Evolutionary conservation across 2,329 filamentous ascomycete genomes (phyloP).

Genomic region (Colletotrichum theobromicola): DNA sequence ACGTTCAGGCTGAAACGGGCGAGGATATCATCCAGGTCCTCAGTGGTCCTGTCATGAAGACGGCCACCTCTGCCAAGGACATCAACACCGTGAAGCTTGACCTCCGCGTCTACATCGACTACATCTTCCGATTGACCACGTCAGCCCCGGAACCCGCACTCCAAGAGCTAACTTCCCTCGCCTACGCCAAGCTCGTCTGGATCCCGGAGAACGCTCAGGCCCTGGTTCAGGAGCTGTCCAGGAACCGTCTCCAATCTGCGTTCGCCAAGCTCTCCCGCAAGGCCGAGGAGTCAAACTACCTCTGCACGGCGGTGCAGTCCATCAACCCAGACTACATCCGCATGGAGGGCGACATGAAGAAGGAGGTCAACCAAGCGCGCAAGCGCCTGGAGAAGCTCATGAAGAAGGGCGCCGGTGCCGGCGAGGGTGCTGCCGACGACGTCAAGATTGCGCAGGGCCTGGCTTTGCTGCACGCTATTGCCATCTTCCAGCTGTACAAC

Average conservation of each 20-base stretch:
- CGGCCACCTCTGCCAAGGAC: constrained; percentile 29
- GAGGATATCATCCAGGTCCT: constrained; percentile 52
- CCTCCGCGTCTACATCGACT: constrained; percentile 57
- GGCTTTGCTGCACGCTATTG: constrained; percentile 81
- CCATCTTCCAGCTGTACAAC: constrained; percentile 88
- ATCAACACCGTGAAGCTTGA: constrained; percentile 39
- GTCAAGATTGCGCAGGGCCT: constrained; percentile 65
- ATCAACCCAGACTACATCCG: constrained; percentile 56
- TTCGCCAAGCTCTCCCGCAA: constrained; percentile 63
- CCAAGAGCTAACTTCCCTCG: constrained; percentile 58
- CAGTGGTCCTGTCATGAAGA: constrained; percentile 30
- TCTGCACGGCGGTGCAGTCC: constrained; percentile 59
- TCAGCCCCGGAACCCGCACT: constrained; percentile 44
- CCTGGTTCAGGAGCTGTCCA: constrained; percentile 53
- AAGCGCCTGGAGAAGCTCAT: constrained; percentile 58
- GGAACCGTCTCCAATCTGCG: constrained; percentile 61
- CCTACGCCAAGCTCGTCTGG: constrained; percentile 54
- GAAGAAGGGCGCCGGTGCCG: constrained; percentile 36
- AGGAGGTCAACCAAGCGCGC: constrained; percentile 57
- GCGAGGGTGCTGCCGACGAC: constrained; percentile 35
- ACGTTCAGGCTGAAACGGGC: constrained; percentile 61
- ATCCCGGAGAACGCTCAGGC: constrained; percentile 21
- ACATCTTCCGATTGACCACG: constrained; percentile 57
- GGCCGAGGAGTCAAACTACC: constrained; percentile 55
- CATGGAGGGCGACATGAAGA: constrained; percentile 61